Evolutionary conservation across 768 basidiomycete species (phyloP), one percentile per base, ranked within the genome.

Genomic region (button mushroom (Agaricus bisporus)): DNA sequence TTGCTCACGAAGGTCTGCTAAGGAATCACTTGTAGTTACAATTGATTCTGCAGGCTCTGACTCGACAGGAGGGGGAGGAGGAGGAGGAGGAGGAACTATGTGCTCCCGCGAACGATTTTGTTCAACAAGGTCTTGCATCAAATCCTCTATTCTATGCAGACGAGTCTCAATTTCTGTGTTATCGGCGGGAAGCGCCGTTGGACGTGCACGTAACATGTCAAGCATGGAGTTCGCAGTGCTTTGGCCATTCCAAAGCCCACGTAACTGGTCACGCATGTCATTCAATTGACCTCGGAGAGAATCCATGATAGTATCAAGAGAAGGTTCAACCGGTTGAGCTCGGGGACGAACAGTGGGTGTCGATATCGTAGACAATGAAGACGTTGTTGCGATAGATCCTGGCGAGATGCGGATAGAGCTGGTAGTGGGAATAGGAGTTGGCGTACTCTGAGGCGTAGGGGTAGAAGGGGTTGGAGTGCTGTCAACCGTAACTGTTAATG

Each of bases 191-290:
- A 60, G 64, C 5, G 70, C 68, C n/a, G 64, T 58, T 42, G 73
- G 67, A 17, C 77, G 74, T 28, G 76, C 73, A 17, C 79, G 76
- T 49, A 93, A 69, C 22, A 83, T 79, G 52, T 86, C 80, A 35
- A 94, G 66, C 55, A 82, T 69, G 28, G 78, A 74, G 48, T 83
- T 82, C 6, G 85, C 78, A 0, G 77, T 70, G 0, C 66, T 60
- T 65, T 95, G 90, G 5, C 77, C 81, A 45, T 86, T 75, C 66
- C 80, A 73, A 18, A 95, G 65, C 8, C 76, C 79, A 9, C 72
- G 70, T 6, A 84, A 72, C 58, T 85, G 80, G 6, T 80, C 77
- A 41, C 81, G 74, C 41, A 94, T 72, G 11, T 55, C 43, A 9
- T 53, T 46, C 12, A 60, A 38, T 7, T 57, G 56, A 37, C 72